A percentile compares a stretch with the other conserved stretches of the same genome.
These are phyloP conservation scores for Penicillium paneum DNA, from an alignment of 2,329 filamentous ascomycete species.

Conservation along the genomic window DNA sequence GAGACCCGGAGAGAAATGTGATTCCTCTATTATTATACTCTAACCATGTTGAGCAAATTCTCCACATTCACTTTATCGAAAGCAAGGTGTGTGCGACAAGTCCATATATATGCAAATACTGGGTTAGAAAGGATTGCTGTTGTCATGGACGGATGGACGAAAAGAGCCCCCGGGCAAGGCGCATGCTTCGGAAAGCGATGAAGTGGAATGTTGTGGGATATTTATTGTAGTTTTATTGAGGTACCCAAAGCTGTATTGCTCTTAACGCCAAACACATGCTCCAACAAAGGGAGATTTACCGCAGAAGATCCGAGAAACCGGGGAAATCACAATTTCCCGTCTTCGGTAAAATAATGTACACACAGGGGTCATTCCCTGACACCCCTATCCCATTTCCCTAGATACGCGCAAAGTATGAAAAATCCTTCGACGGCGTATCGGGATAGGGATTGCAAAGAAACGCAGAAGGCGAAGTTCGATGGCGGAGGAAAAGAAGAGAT, in stretches of 20 bases:
- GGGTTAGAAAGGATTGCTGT: background rate
- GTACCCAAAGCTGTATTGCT: constrained; percentile 22
- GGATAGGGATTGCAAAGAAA: background rate
- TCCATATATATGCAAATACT: background rate
- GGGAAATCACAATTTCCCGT: background rate
- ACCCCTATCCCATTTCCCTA: constrained; percentile 6
- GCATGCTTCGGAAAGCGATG: background rate
- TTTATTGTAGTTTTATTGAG: constrained; percentile 22
- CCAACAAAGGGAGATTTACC: constrained; percentile 18
- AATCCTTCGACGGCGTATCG: background rate
- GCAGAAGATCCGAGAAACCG: constrained; percentile 11
- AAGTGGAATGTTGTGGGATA: constrained; percentile 3
- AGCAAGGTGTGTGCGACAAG: background rate
- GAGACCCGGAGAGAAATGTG: background rate
- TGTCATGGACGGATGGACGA: background rate
- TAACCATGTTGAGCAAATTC: background rate
- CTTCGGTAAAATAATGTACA: constrained; percentile 28
- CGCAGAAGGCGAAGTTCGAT: background rate
- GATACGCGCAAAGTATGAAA: background rate
- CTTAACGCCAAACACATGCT: constrained; percentile 28
- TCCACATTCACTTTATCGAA: background rate
- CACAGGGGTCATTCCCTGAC: constrained; percentile 8
- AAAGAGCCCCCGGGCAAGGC: background rate
- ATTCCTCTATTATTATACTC: background rate
- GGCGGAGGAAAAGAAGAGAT: background rate